phyloP scores from a whole-genome alignment of 257 asterid species.

The Nicotiana otophora region DNA sequence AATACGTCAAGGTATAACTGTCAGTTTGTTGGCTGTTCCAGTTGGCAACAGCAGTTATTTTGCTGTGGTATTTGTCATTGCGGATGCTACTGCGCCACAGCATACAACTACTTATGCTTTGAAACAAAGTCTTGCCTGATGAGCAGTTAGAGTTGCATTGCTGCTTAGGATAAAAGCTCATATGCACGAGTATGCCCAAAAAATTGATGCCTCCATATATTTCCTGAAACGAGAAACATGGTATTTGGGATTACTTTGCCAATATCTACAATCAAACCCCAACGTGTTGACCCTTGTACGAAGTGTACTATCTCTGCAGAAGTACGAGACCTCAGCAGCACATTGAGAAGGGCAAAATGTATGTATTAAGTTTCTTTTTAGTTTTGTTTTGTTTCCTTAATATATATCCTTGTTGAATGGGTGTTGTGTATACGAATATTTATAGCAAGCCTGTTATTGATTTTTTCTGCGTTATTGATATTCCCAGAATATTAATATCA shows the following conservation, averaged over 20 bases:
- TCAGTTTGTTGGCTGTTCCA: slow-evolving; percentile 5
- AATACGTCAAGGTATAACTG: slow-evolving; percentile 63
- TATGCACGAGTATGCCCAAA: background rate
- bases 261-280: background rate
- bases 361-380: background rate
- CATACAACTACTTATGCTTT: background rate
- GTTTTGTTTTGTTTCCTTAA: background rate
- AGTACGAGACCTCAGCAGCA: background rate
- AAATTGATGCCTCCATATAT: background rate
- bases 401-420: background rate
- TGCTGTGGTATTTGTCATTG: background rate
- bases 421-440: slow-evolving; percentile 1
- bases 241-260: background rate
- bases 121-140: background rate
- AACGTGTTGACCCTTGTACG: background rate
- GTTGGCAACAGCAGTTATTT: slow-evolving; percentile 19
- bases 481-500: background rate
- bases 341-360: background rate
- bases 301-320: background rate
- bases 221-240: background rate
- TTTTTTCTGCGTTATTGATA: background rate
- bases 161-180: background rate
- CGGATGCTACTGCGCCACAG: background rate
- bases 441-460: background rate
- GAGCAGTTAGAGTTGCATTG: background rate